Conservation (phyloP, 2,329 filamentous ascomycete species). For the Alternaria triticimaculans region DNA sequence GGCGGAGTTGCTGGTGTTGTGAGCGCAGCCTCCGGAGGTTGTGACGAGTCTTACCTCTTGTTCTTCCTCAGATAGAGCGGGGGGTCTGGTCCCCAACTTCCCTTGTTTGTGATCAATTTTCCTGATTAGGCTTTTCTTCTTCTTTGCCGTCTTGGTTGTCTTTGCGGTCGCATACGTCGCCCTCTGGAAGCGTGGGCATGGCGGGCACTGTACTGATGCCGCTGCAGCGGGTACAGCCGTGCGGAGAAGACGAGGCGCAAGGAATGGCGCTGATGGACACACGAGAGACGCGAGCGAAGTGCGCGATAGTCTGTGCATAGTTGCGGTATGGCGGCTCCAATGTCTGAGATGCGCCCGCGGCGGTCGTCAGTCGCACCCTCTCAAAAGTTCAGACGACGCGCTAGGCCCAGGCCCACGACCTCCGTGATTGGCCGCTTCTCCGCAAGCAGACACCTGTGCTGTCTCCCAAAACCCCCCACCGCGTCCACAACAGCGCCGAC, state of each 20-base stretch:
- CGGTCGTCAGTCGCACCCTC: not conserved
- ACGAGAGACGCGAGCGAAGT: slow-evolving; percentile 38
- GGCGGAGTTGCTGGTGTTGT: slow-evolving; percentile 3
- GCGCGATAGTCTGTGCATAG: slow-evolving; percentile 33
- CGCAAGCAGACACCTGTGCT: slow-evolving; percentile 40
- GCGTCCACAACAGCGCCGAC: slow-evolving; percentile 10
- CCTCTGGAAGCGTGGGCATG: slow-evolving; percentile 4
- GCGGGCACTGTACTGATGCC: slow-evolving; percentile 10
- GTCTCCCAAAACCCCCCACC: slow-evolving; percentile 32
- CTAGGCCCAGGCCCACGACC: slow-evolving; percentile 15
- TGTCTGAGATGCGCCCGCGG: not conserved
- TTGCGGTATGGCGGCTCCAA: not conserved
- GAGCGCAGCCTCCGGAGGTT: not conserved
- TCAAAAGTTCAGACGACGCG: slow-evolving; percentile 20
- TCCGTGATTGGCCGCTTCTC: slow-evolving; percentile 37
- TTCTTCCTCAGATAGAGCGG: not conserved
- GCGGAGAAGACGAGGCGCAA: slow-evolving; percentile 41
- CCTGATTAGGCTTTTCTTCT: not conserved
- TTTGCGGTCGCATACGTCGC: slow-evolving; percentile 22
- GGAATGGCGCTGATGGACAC: slow-evolving; percentile 46
- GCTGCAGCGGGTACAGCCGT: slow-evolving; percentile 15
- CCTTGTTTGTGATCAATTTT: not conserved
- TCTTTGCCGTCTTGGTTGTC: slow-evolving; percentile 12
- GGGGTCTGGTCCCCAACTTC: not conserved
- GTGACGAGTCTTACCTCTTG: not conserved